Evolutionary conservation across 495 filamentous ascomycete species (phyloP).

Genomic region (Penicillium herquei): DNA sequence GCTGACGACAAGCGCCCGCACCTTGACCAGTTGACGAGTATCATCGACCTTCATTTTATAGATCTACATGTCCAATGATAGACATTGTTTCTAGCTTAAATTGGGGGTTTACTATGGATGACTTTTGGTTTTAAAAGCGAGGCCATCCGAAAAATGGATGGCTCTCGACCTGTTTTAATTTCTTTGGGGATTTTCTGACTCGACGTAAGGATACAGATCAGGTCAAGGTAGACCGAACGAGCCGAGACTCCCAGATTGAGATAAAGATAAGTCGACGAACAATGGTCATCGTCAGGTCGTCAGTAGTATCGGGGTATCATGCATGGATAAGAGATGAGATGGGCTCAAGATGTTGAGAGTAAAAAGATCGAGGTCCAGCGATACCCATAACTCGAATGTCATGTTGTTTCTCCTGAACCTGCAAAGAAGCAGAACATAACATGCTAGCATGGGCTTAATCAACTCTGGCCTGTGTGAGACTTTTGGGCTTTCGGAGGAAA

Average conservation of each 20-base stretch:
- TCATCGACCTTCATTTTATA: too few relatives aligned
- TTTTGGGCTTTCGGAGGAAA: slow-evolving; percentile 65
- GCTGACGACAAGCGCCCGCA: slow-evolving; percentile 1
- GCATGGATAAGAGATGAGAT: background rate
- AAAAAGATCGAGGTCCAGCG: slow-evolving; percentile 3
- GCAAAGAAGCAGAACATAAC: slow-evolving; percentile 1
- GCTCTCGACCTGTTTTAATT: too few relatives aligned
- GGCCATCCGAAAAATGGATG: too few relatives aligned
- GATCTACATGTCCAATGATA: background rate
- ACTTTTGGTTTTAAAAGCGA: too few relatives aligned
- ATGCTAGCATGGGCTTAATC: slow-evolving; percentile 40
- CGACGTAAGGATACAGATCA: too few relatives aligned
- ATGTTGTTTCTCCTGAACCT: slow-evolving; percentile 7
- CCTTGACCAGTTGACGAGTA: background rate
- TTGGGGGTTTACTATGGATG: too few relatives aligned
- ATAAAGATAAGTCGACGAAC: too few relatives aligned
- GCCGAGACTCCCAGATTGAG: too few relatives aligned
- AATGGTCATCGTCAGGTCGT: background rate
- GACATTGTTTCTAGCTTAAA: background rate
- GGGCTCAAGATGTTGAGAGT: background rate
- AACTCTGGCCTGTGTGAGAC: slow-evolving; percentile 62
- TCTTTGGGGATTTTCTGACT: too few relatives aligned
- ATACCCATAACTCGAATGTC: slow-evolving; percentile 1
- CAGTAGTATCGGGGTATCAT: slow-evolving; percentile 9
- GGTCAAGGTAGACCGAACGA: too few relatives aligned